phyloP scores from a whole-genome alignment of 2,329 filamentous ascomycete genomes.

The Calcarisporium arbuscula region DNA sequence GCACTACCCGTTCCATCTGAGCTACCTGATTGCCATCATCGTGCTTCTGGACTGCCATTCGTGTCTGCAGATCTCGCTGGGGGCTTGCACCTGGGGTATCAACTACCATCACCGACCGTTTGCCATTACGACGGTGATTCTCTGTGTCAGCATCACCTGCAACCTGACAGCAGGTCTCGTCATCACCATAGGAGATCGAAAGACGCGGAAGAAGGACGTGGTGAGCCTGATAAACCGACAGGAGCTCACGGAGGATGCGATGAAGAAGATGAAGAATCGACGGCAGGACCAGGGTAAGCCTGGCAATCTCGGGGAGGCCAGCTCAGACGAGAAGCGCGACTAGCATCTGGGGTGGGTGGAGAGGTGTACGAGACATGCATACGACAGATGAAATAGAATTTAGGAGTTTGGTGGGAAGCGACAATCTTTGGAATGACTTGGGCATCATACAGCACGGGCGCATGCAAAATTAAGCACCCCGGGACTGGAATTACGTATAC shows the following conservation, averaged over 20 bases:
- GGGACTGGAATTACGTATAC: too few relatives aligned
- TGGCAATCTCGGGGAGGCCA: too few relatives aligned
- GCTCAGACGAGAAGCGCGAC: too few relatives aligned
- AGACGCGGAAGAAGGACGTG: slow-evolving; percentile 80
- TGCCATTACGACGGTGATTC: slow-evolving; percentile 73
- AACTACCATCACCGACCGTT: slow-evolving; percentile 61
- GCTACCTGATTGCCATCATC: slow-evolving; percentile 70
- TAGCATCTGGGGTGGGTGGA: too few relatives aligned
- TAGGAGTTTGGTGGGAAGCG: too few relatives aligned
- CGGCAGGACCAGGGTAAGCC: too few relatives aligned
- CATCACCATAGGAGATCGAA: slow-evolving; percentile 69
- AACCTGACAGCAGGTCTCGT: slow-evolving; percentile 72
- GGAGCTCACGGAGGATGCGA: slow-evolving; percentile 59
- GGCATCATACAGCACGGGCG: too few relatives aligned
- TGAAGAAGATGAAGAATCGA: slow-evolving; percentile 40
- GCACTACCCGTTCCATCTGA: slow-evolving; percentile 71
- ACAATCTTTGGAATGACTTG: too few relatives aligned
- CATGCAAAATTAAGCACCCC: too few relatives aligned
- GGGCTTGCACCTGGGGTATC: slow-evolving; percentile 73
- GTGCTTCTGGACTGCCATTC: slow-evolving; percentile 74
- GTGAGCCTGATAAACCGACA: slow-evolving; percentile 71
- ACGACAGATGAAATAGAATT: too few relatives aligned
- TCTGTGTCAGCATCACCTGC: slow-evolving; percentile 69
- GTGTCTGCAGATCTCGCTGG: slow-evolving; percentile 72
- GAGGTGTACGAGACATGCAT: too few relatives aligned